phyloP scores from a whole-genome alignment of 345 rosid genomes.

The Dipteronia sinensis region DNA sequence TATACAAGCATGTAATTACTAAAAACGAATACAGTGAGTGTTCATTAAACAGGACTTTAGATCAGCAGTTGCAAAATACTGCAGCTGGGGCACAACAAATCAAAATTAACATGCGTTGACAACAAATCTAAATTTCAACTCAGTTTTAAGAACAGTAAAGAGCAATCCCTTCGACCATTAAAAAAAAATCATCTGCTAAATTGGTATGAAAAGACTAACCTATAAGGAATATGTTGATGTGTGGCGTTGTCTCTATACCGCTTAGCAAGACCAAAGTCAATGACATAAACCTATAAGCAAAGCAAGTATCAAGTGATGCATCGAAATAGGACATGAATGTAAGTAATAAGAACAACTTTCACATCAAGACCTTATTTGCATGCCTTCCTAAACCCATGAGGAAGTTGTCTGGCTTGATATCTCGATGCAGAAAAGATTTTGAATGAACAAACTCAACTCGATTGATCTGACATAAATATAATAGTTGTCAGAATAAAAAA shows the following conservation, averaged over 20 bases:
- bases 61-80: neutral
- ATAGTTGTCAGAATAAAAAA: slow-evolving; percentile 11
- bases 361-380: slow-evolving; percentile 66
- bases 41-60: neutral
- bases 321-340: slow-evolving; percentile 10
- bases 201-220: slow-evolving; percentile 38
- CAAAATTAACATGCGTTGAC: too few species aligned
- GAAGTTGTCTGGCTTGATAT: slow-evolving; percentile 92
- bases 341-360: slow-evolving; percentile 8
- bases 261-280: slow-evolving; percentile 95
- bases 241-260: slow-evolving; percentile 77
- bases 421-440: slow-evolving; percentile 87
- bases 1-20: slow-evolving; percentile 11
- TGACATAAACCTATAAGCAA: slow-evolving; percentile 63
- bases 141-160: neutral
- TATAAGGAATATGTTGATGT: slow-evolving; percentile 88
- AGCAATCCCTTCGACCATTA: neutral
- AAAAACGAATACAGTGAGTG: neutral
- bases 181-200: neutral
- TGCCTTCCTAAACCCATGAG: slow-evolving; percentile 93
- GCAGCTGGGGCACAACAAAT: neutral
- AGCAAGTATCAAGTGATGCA: slow-evolving; percentile 16
- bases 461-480: slow-evolving; percentile 57
- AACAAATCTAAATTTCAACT: neutral
- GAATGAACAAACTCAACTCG: slow-evolving; percentile 86